A percentile compares a stretch with the other conserved stretches of the same genome.
Conservation (phyloP, 441 rosid species). For the Dalechampia spathulata region DNA sequence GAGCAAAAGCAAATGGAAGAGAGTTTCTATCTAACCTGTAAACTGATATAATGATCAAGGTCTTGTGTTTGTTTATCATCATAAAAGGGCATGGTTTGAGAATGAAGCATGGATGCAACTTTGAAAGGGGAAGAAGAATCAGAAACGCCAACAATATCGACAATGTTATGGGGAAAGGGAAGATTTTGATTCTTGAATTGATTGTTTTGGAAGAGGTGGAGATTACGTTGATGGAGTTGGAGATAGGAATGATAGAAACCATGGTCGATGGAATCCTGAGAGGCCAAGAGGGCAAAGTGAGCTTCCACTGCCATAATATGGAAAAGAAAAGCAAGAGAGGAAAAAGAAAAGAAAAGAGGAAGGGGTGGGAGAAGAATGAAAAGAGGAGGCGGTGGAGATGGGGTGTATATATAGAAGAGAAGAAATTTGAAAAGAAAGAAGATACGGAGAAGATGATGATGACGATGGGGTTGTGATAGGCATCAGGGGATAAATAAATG, state of each 20-base stretch:
- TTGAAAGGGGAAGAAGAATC: slow-evolving; percentile 11
- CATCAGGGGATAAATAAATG: slow-evolving; percentile 57
- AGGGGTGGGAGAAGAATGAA: too few species aligned
- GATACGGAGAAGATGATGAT: background rate
- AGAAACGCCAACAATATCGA: background rate
- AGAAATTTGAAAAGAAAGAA: background rate
- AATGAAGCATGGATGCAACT: slow-evolving; percentile 10
- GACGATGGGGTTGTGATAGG: slow-evolving; percentile 20
- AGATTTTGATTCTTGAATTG: slow-evolving; percentile 22
- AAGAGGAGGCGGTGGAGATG: too few species aligned
- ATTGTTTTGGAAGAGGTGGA: slow-evolving; percentile 20
- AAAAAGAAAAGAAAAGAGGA: background rate
- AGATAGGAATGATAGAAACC: slow-evolving; percentile 26
- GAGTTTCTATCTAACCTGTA: slow-evolving; percentile 36
- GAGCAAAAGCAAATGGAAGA: background rate
- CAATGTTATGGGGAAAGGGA: slow-evolving; percentile 12
- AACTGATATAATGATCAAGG: slow-evolving; percentile 44
- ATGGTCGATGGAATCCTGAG: slow-evolving; percentile 39
- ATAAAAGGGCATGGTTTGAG: slow-evolving; percentile 19
- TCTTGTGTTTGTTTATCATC: slow-evolving; percentile 49
- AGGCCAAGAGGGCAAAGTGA: slow-evolving; percentile 38
- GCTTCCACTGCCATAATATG: slow-evolving; percentile 67
- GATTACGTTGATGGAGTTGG: slow-evolving; percentile 22
- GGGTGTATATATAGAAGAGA: too few species aligned
- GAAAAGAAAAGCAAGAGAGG: background rate